Conservation (phyloP, 2,329 filamentous ascomycete genomes). For the Metarhizium rileyi region DNA sequence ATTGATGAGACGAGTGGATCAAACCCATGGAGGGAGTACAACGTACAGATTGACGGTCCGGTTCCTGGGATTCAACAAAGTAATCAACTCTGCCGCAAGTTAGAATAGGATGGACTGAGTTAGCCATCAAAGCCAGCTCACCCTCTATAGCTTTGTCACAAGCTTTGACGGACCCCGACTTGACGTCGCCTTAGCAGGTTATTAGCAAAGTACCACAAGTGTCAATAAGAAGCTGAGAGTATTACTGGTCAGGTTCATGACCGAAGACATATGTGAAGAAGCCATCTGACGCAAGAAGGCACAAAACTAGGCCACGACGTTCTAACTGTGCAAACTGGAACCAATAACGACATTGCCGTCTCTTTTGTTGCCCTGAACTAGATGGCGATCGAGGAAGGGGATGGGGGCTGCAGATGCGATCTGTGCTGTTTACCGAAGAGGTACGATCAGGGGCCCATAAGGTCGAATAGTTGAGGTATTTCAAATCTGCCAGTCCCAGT, state of each 20-base stretch:
- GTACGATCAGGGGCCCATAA: background rate
- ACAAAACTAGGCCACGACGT: background rate
- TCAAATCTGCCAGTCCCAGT: background rate
- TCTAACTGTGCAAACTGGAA: background rate
- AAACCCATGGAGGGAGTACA: background rate
- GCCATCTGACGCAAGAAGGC: slow-evolving; percentile 17
- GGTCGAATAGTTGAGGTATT: background rate
- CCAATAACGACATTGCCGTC: background rate
- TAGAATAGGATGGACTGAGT: background rate
- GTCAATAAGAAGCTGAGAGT: background rate
- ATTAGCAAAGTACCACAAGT: slow-evolving; percentile 7
- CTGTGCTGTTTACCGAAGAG: background rate
- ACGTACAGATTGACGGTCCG: slow-evolving; percentile 27
- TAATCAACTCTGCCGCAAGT: slow-evolving; percentile 23
- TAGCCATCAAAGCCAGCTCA: slow-evolving; percentile 11
- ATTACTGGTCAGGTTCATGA: slow-evolving; percentile 25
- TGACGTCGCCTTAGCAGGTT: slow-evolving; percentile 21
- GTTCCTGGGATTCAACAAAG: slow-evolving; percentile 27
- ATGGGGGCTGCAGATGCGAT: background rate
- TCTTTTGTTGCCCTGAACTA: background rate
- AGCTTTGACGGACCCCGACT: slow-evolving; percentile 24
- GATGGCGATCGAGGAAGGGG: background rate
- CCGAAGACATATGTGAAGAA: slow-evolving; percentile 22
- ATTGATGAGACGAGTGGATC: background rate
- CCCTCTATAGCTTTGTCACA: slow-evolving; percentile 32